A percentile compares a stretch with the other conserved stretches of the same genome.
These are phyloP conservation scores for Citropsis articulata DNA, from an alignment of 345 rosid species.

Conservation along the genomic window DNA sequence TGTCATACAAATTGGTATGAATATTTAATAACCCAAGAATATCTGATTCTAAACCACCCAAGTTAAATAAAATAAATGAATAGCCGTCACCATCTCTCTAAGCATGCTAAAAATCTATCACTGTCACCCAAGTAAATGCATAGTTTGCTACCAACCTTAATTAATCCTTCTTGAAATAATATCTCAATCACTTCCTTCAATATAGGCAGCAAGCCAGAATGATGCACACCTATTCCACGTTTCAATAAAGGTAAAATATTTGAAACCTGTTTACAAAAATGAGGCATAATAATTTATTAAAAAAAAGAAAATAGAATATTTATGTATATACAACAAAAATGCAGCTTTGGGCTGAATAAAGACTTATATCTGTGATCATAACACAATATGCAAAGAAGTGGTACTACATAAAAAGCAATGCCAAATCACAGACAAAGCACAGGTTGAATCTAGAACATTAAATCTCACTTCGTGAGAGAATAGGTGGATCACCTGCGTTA, in stretches of 20 bases:
- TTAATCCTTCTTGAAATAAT: conserved; percentile 95
- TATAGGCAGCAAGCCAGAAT: conserved; percentile 98
- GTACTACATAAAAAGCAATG: background rate
- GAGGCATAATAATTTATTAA: background rate
- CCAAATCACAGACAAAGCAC: background rate
- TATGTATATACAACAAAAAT: background rate
- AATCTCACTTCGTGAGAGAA: background rate
- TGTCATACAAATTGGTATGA: background rate
- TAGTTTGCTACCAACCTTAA: conserved; percentile 57
- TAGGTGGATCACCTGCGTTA: background rate
- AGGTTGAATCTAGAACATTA: background rate
- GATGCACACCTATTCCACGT: conserved; percentile 99
- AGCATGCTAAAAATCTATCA: background rate
- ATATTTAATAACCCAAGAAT: background rate
- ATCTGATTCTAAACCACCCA: background rate
- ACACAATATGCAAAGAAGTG: background rate
- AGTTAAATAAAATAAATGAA: background rate
- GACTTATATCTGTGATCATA: background rate
- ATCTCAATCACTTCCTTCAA: conserved; percentile 98
- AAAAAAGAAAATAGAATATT: background rate
- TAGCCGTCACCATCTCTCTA: background rate
- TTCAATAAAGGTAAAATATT: conserved; percentile 92
- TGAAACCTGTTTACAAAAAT: conserved; percentile 55
- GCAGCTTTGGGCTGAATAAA: background rate
- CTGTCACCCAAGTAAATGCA: background rate